Conservation (phyloP, 1,284 basidiomycete genomes). For the Stereum hirsutum region DNA sequence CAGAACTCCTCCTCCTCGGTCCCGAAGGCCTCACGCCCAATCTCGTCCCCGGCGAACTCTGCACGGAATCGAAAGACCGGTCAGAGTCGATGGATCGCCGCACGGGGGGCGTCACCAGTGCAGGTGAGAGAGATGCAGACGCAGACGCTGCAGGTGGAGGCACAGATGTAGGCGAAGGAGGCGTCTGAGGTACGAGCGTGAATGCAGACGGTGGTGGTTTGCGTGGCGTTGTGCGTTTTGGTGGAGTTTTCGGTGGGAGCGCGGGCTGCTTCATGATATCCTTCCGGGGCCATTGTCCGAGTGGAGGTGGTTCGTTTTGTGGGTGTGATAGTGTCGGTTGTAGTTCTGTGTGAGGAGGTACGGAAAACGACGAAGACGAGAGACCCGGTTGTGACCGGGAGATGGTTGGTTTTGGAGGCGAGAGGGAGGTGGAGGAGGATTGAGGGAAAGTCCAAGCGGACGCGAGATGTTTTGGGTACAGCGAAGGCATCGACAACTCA, state of each 20-base stretch:
- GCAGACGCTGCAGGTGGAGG: background rate
- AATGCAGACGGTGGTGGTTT: conserved; percentile 2
- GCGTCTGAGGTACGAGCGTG: background rate
- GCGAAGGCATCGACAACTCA: background rate
- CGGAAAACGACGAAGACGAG: conserved; percentile 15
- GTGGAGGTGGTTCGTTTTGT: conserved; percentile 26
- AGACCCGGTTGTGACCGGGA: conserved; percentile 4
- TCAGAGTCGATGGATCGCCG: background rate
- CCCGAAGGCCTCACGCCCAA: background rate
- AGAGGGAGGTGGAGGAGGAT: background rate
- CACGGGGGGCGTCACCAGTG: background rate
- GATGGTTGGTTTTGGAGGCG: background rate
- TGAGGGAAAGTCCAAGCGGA: conserved; percentile 14
- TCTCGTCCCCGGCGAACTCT: no score
- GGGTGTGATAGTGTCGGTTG: no score
- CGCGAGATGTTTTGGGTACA: conserved; percentile 22
- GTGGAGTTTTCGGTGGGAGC: background rate
- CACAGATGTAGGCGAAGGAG: background rate
- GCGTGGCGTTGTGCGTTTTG: background rate
- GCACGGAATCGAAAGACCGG: no score
- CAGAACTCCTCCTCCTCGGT: conserved; percentile 1
- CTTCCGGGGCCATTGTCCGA: conserved; percentile 48
- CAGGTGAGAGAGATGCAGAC: background rate
- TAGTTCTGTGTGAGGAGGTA: no score
- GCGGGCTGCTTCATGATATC: conserved; percentile 32